These are phyloP conservation scores for Mycena rebaudengoi DNA, from an alignment of 768 basidiomycete species.

Conservation along the genomic window DNA sequence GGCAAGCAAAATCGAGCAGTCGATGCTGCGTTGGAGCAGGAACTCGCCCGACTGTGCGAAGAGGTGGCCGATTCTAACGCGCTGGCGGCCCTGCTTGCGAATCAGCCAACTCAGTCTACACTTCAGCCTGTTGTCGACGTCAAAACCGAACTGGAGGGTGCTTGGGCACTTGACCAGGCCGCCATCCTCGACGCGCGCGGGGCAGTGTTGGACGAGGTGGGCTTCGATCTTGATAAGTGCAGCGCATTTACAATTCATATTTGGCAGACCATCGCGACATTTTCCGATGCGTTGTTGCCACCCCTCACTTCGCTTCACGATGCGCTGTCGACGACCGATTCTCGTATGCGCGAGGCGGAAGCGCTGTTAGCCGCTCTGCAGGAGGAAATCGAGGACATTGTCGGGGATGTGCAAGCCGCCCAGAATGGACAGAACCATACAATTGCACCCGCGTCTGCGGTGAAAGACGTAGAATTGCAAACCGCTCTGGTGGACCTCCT, in stretches of 20 bases:
- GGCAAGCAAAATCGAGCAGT: neutral
- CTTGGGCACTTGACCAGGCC: constrained; percentile 42
- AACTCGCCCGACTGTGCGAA: neutral
- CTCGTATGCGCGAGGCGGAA: constrained; percentile 36
- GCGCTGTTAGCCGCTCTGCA: constrained; percentile 42
- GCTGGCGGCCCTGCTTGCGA: neutral
- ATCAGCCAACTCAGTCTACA: neutral
- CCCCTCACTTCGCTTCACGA: constrained; percentile 34
- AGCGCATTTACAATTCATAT: neutral
- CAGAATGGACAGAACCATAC: neutral
- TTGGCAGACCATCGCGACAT: constrained; percentile 29
- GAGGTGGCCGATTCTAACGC: neutral
- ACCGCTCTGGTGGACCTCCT: constrained; percentile 25
- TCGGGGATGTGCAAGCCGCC: constrained; percentile 18
- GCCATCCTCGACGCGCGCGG: constrained; percentile 31
- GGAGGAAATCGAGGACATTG: constrained; percentile 42
- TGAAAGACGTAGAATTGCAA: constrained; percentile 25
- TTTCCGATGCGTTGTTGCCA: constrained; percentile 31
- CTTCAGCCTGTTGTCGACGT: constrained; percentile 26
- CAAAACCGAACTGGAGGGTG: constrained; percentile 34
- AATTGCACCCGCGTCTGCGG: neutral
- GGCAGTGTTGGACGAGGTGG: constrained; percentile 36
- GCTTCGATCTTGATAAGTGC: neutral
- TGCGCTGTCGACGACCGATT: constrained; percentile 23
- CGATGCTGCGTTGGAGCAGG: neutral